Conservation (phyloP, 2,329 filamentous ascomycete species). For the Pseudocercospora macadamiae region DNA sequence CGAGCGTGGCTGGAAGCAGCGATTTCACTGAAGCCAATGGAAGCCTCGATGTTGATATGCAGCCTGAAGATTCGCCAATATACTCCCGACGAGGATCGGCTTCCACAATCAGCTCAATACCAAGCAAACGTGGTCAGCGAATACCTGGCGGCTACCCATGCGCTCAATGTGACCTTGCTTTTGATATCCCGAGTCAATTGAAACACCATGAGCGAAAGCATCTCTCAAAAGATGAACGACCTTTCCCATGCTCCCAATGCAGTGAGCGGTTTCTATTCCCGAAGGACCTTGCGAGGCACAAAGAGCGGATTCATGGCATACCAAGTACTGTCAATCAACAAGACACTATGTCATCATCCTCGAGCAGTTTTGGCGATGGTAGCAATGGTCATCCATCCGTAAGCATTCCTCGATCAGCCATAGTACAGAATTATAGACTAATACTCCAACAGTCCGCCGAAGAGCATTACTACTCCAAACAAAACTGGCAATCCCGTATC, state of each 20-base stretch:
- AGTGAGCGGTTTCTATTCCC: background rate
- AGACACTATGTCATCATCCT: background rate
- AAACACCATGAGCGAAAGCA: slow-evolving; percentile 3
- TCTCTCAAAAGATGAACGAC: background rate
- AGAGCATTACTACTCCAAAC: slow-evolving; percentile 1
- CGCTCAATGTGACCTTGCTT: background rate
- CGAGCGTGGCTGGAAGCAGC: background rate
- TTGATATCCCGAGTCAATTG: background rate
- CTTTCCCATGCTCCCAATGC: background rate
- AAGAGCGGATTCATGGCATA: slow-evolving; percentile 1
- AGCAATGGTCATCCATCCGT: background rate
- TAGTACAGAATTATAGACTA: background rate
- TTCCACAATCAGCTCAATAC: slow-evolving; percentile 1
- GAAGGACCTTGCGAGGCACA: slow-evolving; percentile 1
- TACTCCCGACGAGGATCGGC: background rate
- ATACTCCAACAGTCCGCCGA: background rate
- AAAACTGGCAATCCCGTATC: background rate
- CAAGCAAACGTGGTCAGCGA: background rate
- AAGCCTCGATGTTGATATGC: background rate
- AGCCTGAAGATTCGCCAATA: background rate
- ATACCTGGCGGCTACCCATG: slow-evolving; percentile 1
- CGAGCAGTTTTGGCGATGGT: background rate
- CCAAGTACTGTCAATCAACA: background rate
- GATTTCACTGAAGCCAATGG: background rate
- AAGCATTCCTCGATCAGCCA: background rate